Conservation (phyloP, 345 rosid species). For the Erodium maritimum region DNA sequence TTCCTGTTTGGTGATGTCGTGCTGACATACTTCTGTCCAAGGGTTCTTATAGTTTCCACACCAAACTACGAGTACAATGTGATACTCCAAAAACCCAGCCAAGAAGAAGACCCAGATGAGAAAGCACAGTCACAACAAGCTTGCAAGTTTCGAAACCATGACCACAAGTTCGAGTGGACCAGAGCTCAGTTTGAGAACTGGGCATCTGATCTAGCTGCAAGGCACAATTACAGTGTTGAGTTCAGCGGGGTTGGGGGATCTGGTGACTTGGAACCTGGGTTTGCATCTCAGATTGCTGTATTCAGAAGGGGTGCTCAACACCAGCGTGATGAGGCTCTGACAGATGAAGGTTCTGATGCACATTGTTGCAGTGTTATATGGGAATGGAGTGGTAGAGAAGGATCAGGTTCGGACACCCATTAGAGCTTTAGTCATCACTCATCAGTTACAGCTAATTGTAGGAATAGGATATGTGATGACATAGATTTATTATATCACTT, state of each 20-base stretch:
- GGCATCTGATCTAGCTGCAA: conserved; percentile 50
- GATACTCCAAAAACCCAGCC: conserved; percentile 53
- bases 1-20: conserved; percentile 51
- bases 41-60: conserved; percentile 71
- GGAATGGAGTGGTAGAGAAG: conserved; percentile 49
- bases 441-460: background rate
- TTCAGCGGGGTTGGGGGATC: conserved; percentile 90
- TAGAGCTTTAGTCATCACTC: background rate
- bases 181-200: conserved; percentile 65
- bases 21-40: conserved; percentile 49
- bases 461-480: background rate
- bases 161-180: conserved; percentile 98
- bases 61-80: conserved; percentile 86
- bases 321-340: conserved; percentile 9
- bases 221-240: conserved; percentile 55
- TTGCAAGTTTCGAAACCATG: conserved; percentile 76
- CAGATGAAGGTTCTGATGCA: conserved; percentile 3
- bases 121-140: conserved; percentile 27
- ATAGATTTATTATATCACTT: no score
- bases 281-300: conserved; percentile 84
- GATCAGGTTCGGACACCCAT: conserved; percentile 1
- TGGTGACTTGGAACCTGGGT: conserved; percentile 61
- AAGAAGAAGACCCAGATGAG: conserved; percentile 47
- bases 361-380: conserved; percentile 46
- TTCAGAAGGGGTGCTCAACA: conserved; percentile 25